phyloP scores from a whole-genome alignment of 768 basidiomycete genomes.

The Boletus eberwhitei region DNA sequence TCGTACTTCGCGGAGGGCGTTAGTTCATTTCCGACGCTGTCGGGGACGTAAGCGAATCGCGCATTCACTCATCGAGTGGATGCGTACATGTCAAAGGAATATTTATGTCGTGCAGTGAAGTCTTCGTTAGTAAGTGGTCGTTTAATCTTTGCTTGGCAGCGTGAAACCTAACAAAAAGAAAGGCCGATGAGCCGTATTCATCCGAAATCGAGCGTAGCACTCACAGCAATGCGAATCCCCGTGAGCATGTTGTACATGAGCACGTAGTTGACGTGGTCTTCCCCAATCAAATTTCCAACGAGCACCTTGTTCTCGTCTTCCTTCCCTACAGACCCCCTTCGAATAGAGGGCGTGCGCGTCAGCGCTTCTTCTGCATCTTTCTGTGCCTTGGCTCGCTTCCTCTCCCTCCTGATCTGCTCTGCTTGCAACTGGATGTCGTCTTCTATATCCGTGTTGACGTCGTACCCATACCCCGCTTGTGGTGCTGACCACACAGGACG shows the following conservation, averaged over 20 bases:
- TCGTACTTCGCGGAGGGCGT: conserved; percentile 98
- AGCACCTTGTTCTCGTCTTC: conserved; percentile 57
- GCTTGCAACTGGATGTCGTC: conserved; percentile 83
- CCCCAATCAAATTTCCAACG: conserved; percentile 96
- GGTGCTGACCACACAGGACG: conserved; percentile 28
- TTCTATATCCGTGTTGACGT: conserved; percentile 38
- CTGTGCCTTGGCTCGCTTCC: conserved; percentile 70
- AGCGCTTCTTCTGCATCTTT: conserved; percentile 60
- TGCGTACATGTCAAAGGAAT: conserved; percentile 91
- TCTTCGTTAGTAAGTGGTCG: conserved; percentile 82
- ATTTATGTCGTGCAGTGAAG: conserved; percentile 88
- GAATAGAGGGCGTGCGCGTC: conserved; percentile 32
- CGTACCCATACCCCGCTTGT: conserved; percentile 36
- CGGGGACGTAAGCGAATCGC: conserved; percentile 3
- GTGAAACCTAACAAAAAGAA: conserved; percentile 62
- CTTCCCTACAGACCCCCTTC: conserved; percentile 20
- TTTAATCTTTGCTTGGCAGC: conserved; percentile 94
- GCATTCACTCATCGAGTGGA: not conserved
- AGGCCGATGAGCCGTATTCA: conserved; percentile 1
- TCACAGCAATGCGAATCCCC: conserved; percentile 90
- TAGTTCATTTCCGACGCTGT: conserved; percentile 92
- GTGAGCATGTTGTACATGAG: conserved; percentile 99
- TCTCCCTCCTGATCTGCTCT: conserved; percentile 79
- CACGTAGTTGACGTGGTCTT: conserved; percentile 97
- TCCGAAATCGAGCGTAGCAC: conserved; percentile 25